Conservation (phyloP, 2,329 filamentous ascomycete species). For the Xylaria multiplex region DNA sequence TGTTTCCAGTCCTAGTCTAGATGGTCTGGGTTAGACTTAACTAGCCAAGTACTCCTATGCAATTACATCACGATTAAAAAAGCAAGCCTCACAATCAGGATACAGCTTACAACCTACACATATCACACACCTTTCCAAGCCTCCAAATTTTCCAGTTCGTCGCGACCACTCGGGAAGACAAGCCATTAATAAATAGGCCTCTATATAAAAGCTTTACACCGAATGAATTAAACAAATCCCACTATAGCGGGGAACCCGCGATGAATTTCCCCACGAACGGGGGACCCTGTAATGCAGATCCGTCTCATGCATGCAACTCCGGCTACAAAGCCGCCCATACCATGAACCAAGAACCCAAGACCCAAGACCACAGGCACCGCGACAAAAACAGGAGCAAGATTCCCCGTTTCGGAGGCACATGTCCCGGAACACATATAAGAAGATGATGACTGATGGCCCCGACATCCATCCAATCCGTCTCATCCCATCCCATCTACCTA, state of each 20-base stretch:
- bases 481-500: too few relatives aligned
- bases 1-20: conserved; percentile 6
- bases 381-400: conserved; percentile 8
- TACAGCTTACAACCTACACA: not conserved
- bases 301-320: conserved; percentile 27
- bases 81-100: not conserved
- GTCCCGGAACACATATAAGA: conserved; percentile 30
- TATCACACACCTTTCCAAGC: too few relatives aligned
- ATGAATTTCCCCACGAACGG: conserved; percentile 26
- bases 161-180: not conserved
- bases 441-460: not conserved
- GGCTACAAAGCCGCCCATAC: not conserved
- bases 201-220: conserved; percentile 12
- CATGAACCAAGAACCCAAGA: conserved; percentile 21
- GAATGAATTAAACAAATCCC: not conserved
- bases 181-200: conserved; percentile 5
- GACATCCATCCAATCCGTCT: conserved; percentile 1
- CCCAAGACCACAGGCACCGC: too few relatives aligned
- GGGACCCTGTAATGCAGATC: conserved; percentile 22
- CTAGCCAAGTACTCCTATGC: too few relatives aligned
- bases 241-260: conserved; percentile 10
- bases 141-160: not conserved
- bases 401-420: conserved; percentile 36
- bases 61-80: too few relatives aligned
- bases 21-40: not conserved